These are phyloP conservation scores for Simplicillium aogashimaense DNA, from an alignment of 2,329 filamentous ascomycete species.

Conservation along the genomic window DNA sequence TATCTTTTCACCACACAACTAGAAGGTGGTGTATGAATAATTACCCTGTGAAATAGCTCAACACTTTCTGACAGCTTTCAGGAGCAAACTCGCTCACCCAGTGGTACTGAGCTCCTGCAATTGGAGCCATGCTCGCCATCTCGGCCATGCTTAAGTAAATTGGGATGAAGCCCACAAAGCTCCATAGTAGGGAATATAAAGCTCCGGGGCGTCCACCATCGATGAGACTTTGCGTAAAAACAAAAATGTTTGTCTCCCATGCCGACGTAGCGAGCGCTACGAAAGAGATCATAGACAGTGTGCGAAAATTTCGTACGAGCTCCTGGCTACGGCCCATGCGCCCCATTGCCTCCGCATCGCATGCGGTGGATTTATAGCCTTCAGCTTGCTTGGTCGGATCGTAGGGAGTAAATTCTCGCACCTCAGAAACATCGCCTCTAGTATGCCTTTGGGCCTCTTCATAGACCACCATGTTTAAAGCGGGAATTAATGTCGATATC, in stretches of 20 bases:
- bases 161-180: constrained; percentile 4
- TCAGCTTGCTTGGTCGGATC: no score
- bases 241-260: neutral
- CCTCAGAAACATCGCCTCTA: no score
- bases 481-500: no score
- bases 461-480: no score
- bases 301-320: neutral
- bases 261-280: neutral
- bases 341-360: neutral
- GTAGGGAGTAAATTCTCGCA: no score
- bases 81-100: constrained; percentile 10
- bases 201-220: neutral
- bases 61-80: constrained; percentile 4
- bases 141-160: constrained; percentile 12
- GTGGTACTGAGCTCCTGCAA: constrained; percentile 13
- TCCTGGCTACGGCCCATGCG: neutral
- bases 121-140: constrained; percentile 12
- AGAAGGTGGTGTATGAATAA: neutral
- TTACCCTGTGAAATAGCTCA: constrained; percentile 5
- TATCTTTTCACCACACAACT: neutral
- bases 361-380: neutral
- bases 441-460: no score
- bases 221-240: neutral
- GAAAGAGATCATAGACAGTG: neutral
- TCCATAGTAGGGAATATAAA: constrained; percentile 1